A percentile compares a stretch with the other conserved stretches of the same genome.
Evolutionary conservation across 306 rosid species (phyloP).

Genomic region (Vigna mungo): DNA sequence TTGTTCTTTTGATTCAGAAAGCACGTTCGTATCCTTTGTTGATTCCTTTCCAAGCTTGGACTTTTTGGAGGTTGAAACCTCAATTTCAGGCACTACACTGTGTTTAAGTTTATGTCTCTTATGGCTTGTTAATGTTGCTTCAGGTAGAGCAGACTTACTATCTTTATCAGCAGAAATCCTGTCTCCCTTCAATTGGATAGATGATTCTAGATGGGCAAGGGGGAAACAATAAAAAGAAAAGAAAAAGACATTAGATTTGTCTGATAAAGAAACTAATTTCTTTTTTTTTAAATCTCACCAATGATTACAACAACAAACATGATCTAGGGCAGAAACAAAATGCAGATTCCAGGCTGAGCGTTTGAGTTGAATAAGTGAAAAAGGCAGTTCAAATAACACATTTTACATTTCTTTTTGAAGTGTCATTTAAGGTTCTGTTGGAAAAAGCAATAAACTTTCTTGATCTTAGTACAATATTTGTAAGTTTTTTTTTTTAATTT

Average conservation of each 20-base stretch:
- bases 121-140: slow-evolving; percentile 69
- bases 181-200: slow-evolving; percentile 75
- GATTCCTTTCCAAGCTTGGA: slow-evolving; percentile 70
- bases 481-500: too few relatives aligned
- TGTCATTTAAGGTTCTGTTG: too few relatives aligned
- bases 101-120: slow-evolving; percentile 60
- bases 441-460: too few relatives aligned
- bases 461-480: too few relatives aligned
- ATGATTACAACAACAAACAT: slow-evolving; percentile 1
- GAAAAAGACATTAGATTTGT: slow-evolving; percentile 20
- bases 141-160: slow-evolving; percentile 62
- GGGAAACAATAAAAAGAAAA: slow-evolving; percentile 16
- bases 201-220: slow-evolving; percentile 60
- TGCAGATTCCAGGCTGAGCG: not conserved
- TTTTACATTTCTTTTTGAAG: too few relatives aligned
- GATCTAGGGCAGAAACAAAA: slow-evolving; percentile 4
- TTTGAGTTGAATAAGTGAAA: slow-evolving; percentile 15
- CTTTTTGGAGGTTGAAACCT: slow-evolving; percentile 55
- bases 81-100: slow-evolving; percentile 53
- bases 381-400: not conserved
- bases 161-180: slow-evolving; percentile 56
- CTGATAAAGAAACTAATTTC: not conserved
- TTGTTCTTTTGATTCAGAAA: slow-evolving; percentile 61
- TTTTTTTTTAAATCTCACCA: slow-evolving; percentile 28
- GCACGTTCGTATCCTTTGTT: slow-evolving; percentile 43